Evolutionary conservation across 192 early-diverging fungal genomes (phyloP).

Genomic region (Chytriomyces sp.): DNA sequence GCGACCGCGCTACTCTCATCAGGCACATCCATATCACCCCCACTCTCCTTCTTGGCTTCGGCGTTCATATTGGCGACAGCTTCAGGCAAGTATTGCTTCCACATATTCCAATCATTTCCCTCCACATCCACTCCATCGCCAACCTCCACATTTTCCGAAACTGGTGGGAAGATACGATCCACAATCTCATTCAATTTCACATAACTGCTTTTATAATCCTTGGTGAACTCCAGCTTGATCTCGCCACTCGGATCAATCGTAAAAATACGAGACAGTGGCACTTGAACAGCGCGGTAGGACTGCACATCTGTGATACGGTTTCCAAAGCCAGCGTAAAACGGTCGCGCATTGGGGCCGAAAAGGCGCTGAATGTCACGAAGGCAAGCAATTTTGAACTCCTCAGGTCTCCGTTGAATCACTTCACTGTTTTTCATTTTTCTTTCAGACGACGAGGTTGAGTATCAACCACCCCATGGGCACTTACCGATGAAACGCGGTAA

Average conservation of each 20-base stretch:
- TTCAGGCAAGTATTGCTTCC: conserved; percentile 19
- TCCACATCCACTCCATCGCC: neutral
- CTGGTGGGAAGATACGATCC: conserved; percentile 87
- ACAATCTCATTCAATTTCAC: conserved; percentile 89
- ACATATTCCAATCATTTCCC: conserved; percentile 13
- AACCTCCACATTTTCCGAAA: neutral
- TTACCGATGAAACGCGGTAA: conserved; percentile 82
- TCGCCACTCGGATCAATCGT: conserved; percentile 93
- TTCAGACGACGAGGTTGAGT: conserved; percentile 3
- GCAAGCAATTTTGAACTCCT: conserved; percentile 97
- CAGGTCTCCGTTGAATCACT: conserved; percentile 91
- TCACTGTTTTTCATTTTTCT: conserved; percentile 61
- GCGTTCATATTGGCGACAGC: conserved; percentile 14
- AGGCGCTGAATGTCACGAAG: conserved; percentile 86
- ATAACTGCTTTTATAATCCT: conserved; percentile 71
- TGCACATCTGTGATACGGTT: conserved; percentile 97
- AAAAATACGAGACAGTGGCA: conserved; percentile 92
- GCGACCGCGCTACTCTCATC: too few species aligned
- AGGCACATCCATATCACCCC: conserved; percentile 25
- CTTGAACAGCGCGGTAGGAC: conserved; percentile 90
- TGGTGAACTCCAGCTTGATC: conserved; percentile 86
- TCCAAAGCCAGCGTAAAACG: conserved; percentile 97
- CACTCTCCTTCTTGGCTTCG: conserved; percentile 24
- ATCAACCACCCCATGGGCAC: too few species aligned
- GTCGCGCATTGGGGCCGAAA: conserved; percentile 71